A percentile compares a stretch with the other conserved stretches of the same genome.
Conservation (phyloP, 192 early-diverging fungal species). For the Podila minutissima region DNA sequence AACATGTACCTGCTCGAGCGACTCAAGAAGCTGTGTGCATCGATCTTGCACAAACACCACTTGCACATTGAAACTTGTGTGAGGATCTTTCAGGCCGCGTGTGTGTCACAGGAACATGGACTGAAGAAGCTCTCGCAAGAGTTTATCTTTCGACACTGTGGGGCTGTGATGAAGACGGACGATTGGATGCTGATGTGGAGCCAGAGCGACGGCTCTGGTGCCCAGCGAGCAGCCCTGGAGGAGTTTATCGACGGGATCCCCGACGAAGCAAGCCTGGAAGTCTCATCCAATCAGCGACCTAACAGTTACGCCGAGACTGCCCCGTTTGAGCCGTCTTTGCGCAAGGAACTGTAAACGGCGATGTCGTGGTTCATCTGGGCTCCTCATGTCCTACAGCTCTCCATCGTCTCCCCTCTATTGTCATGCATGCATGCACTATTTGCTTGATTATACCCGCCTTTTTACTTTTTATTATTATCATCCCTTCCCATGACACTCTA, state of each 20-base stretch:
- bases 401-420: too few relatives aligned
- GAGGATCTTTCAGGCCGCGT: constrained; percentile 63
- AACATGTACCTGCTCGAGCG: constrained; percentile 66
- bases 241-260: constrained; percentile 62
- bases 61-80: constrained; percentile 62
- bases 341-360: constrained; percentile 16
- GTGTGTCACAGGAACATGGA: constrained; percentile 60
- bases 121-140: constrained; percentile 58
- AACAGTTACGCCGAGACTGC: constrained; percentile 12
- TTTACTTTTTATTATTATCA: too few relatives aligned
- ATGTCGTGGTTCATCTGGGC: too few relatives aligned
- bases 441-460: too few relatives aligned
- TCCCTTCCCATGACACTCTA: too few relatives aligned
- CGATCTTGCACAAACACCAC: constrained; percentile 55
- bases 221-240: constrained; percentile 35
- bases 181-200: constrained; percentile 57
- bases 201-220: constrained; percentile 30
- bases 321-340: constrained; percentile 28
- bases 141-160: constrained; percentile 64
- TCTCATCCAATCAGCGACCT: constrained; percentile 12
- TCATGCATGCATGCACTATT: too few relatives aligned
- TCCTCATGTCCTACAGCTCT: too few relatives aligned
- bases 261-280: constrained; percentile 59
- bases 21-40: constrained; percentile 66
- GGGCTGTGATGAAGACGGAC: constrained; percentile 61